A percentile compares a stretch with the other conserved stretches of the same genome.
Conservation (phyloP, 2,329 filamentous ascomycete species). For the Fusarium haematococcum region DNA sequence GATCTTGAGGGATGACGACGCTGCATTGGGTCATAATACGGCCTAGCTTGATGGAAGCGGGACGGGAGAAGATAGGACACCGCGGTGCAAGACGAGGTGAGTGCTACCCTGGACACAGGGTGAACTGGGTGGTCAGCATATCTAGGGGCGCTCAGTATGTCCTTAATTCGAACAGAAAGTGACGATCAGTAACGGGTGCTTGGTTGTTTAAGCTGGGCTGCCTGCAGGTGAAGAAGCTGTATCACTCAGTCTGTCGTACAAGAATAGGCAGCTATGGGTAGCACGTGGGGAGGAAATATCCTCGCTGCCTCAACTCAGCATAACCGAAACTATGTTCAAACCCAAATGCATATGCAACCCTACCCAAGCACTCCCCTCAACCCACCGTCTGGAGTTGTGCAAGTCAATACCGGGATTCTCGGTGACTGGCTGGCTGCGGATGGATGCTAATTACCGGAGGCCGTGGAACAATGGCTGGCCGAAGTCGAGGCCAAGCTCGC, state of each 20-base stretch:
- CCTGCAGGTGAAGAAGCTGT: background rate
- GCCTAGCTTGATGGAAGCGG: background rate
- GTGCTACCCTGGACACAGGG: background rate
- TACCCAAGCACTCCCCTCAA: background rate
- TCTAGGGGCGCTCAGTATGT: background rate
- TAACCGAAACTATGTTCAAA: background rate
- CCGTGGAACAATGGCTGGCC: background rate
- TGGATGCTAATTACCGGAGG: background rate
- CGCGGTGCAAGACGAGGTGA: background rate
- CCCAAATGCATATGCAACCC: background rate
- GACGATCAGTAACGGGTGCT: background rate
- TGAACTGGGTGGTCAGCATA: background rate
- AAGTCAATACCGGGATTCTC: background rate
- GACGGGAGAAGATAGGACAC: background rate
- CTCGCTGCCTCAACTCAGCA: background rate
- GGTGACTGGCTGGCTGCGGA: background rate
- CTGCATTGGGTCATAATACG: background rate
- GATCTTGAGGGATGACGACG: background rate
- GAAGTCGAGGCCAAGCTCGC: slow-evolving; percentile 15
- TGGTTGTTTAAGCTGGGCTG: background rate
- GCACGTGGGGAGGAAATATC: background rate
- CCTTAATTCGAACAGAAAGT: background rate
- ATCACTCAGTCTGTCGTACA: background rate
- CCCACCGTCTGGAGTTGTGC: background rate
- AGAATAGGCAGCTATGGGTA: background rate